Conservation (phyloP, 2,329 filamentous ascomycete species). For the Sclerotinia trifoliorum region DNA sequence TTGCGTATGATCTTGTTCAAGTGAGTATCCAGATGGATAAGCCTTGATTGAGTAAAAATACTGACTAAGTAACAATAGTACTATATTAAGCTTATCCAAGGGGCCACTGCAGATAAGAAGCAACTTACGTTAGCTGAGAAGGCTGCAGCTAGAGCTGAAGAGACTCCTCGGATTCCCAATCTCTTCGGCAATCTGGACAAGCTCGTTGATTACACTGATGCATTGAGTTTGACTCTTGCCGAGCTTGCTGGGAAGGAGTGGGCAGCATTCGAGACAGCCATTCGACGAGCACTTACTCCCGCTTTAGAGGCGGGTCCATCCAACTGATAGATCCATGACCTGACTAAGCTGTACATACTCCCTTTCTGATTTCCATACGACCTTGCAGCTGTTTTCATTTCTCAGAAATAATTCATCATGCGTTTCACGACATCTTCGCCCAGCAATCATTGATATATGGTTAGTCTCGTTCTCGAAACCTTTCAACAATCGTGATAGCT, state of each 20-base stretch:
- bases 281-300: constrained; percentile 40
- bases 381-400: not conserved
- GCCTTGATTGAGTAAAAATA: not conserved
- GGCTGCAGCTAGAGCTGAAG: constrained; percentile 31
- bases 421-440: not conserved
- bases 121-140: constrained; percentile 46
- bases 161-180: constrained; percentile 20
- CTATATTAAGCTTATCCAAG: constrained; percentile 56
- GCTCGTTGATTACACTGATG: constrained; percentile 45
- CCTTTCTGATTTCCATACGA: not conserved
- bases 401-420: not conserved
- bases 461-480: constrained; percentile 4
- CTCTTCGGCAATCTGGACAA: constrained; percentile 48
- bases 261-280: constrained; percentile 49
- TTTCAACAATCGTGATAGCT: not conserved
- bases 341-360: not conserved
- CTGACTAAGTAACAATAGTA: constrained; percentile 45
- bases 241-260: constrained; percentile 50
- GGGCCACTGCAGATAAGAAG: constrained; percentile 49
- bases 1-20: constrained; percentile 54
- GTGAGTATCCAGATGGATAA: constrained; percentile 43
- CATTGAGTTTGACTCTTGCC: constrained; percentile 48
- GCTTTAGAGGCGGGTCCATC: constrained; percentile 21
- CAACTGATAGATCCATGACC: not conserved
- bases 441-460: not conserved